Evolutionary conservation across 495 filamentous ascomycete genomes (phyloP).

Genomic region (Oidiodendron maius): DNA sequence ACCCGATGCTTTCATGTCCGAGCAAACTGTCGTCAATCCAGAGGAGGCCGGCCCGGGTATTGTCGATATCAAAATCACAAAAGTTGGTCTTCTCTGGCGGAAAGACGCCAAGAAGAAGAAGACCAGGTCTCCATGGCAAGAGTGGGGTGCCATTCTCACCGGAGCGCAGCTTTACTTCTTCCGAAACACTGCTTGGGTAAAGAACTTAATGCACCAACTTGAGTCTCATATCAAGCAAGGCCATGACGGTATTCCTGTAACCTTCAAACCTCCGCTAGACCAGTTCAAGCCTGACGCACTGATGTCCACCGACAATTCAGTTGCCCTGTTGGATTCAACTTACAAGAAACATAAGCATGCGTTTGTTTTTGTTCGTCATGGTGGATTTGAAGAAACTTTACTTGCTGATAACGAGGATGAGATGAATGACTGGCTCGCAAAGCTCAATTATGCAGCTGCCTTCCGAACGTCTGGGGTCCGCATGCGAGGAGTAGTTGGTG

Average conservation of each 20-base stretch:
- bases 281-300: conserved; percentile 89
- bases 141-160: conserved; percentile 95
- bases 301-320: conserved; percentile 87
- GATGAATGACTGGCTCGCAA: conserved; percentile 95
- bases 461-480: conserved; percentile 90
- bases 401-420: conserved; percentile 83
- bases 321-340: conserved; percentile 75
- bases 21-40: conserved; percentile 75
- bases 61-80: conserved; percentile 95
- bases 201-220: conserved; percentile 78
- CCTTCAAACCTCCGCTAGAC: conserved; percentile 83
- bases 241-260: conserved; percentile 60
- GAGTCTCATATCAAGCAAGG: conserved; percentile 70
- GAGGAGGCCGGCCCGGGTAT: conserved; percentile 86
- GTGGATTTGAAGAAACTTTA: conserved; percentile 84
- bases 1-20: conserved; percentile 90
- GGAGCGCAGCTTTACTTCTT: conserved; percentile 97
- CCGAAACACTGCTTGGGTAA: conserved; percentile 87
- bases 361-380: conserved; percentile 84
- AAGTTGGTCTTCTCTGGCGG: conserved; percentile 92
- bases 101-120: conserved; percentile 95
- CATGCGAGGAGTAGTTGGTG: conserved; percentile 79
- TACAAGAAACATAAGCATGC: conserved; percentile 98
- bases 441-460: conserved; percentile 92
- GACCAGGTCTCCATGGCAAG: conserved; percentile 92